Evolutionary conservation across 352 stramenopile species (phyloP).

Genomic region (Phytopythium oedochilum): DNA sequence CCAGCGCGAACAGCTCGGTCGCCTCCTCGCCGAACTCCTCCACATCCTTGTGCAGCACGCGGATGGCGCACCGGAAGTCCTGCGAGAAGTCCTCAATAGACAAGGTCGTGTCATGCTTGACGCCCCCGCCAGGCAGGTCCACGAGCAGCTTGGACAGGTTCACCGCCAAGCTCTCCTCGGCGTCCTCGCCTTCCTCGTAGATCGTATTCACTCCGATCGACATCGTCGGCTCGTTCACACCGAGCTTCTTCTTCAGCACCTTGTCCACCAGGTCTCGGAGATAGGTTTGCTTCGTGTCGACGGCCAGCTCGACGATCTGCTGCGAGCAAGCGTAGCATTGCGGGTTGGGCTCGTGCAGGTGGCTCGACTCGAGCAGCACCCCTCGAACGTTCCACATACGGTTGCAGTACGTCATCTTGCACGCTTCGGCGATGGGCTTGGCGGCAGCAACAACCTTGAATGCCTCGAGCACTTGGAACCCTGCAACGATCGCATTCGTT

Average conservation of each 20-base stretch:
- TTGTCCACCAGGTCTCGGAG: slow-evolving; percentile 73
- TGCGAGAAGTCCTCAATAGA: slow-evolving; percentile 96
- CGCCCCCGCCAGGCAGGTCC: slow-evolving; percentile 89
- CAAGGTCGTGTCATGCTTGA: slow-evolving; percentile 90
- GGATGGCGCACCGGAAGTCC: slow-evolving; percentile 87
- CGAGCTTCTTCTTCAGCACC: slow-evolving; percentile 86
- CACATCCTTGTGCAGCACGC: slow-evolving; percentile 65
- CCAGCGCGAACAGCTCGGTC: slow-evolving; percentile 70
- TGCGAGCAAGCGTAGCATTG: slow-evolving; percentile 97
- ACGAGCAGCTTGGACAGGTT: slow-evolving; percentile 89
- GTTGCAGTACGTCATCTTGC: slow-evolving; percentile 95
- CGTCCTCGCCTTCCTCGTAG: slow-evolving; percentile 95
- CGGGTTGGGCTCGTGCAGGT: slow-evolving; percentile 87
- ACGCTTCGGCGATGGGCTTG: slow-evolving; percentile 63
- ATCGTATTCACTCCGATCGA: slow-evolving; percentile 86
- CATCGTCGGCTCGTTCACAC: slow-evolving; percentile 87
- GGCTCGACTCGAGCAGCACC: slow-evolving; percentile 89
- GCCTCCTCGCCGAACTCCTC: slow-evolving; percentile 62
- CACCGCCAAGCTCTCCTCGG: slow-evolving; percentile 62
- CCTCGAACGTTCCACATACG: slow-evolving; percentile 88
- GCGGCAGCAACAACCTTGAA: slow-evolving; percentile 75
- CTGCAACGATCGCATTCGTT: slow-evolving; percentile 99
- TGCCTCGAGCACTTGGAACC: slow-evolving; percentile 87
- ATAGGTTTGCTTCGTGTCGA: slow-evolving; percentile 88
- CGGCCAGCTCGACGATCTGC: slow-evolving; percentile 85